Conservation (phyloP, 768 basidiomycete species). For the Boletales sp. region DNA sequence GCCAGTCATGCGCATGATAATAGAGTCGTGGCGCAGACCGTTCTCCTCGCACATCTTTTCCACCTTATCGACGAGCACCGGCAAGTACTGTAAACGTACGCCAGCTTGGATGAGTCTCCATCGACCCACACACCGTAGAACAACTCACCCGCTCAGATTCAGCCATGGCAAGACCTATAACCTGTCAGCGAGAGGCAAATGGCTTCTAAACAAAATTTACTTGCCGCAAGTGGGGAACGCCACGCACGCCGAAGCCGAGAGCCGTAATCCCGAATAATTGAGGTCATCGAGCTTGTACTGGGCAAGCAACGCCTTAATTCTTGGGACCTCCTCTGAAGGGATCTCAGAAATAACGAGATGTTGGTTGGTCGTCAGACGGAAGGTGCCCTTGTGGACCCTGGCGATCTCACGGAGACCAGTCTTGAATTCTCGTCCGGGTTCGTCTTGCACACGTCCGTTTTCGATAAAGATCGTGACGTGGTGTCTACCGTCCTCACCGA, state of each 20-base stretch:
- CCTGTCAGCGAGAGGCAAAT: not conserved
- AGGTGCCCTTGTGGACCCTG: slow-evolving; percentile 88
- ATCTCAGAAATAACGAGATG: slow-evolving; percentile 89
- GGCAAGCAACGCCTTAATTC: slow-evolving; percentile 74
- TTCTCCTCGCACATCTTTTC: slow-evolving; percentile 93
- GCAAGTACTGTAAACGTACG: slow-evolving; percentile 65
- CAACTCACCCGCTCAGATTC: slow-evolving; percentile 63
- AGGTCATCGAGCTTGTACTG: slow-evolving; percentile 91
- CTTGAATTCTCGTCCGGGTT: slow-evolving; percentile 88
- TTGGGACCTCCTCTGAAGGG: slow-evolving; percentile 61
- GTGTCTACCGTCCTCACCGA: slow-evolving; percentile 81
- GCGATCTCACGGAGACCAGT: slow-evolving; percentile 90
- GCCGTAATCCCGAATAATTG: slow-evolving; percentile 68
- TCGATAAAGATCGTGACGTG: slow-evolving; percentile 96
- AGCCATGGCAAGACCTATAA: slow-evolving; percentile 67
- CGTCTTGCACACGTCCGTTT: slow-evolving; percentile 96
- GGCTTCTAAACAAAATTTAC: slow-evolving; percentile 4
- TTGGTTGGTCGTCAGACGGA: slow-evolving; percentile 94
- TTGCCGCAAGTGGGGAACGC: slow-evolving; percentile 91
- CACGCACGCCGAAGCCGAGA: slow-evolving; percentile 94
- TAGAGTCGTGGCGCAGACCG: slow-evolving; percentile 89
- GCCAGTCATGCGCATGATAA: slow-evolving; percentile 99
- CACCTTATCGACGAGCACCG: slow-evolving; percentile 88
- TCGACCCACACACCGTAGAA: not conserved
- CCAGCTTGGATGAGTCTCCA: slow-evolving; percentile 33